These are phyloP conservation scores for Fusarium austroafricanum DNA, from an alignment of 2,329 filamentous ascomycete genomes.

Conservation along the genomic window DNA sequence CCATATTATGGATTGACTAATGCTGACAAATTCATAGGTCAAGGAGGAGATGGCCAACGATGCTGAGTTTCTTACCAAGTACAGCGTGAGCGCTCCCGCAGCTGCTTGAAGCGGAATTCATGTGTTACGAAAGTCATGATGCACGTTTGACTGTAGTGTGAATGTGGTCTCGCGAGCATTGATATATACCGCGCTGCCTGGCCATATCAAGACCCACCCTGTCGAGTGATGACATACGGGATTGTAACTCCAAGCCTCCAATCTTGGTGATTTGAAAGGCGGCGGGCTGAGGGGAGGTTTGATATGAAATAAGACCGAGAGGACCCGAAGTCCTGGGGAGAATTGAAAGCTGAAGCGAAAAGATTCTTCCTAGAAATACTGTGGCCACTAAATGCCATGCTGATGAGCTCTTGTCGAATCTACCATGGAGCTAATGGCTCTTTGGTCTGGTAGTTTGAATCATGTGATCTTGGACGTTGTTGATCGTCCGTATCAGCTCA, in stretches of 20 bases:
- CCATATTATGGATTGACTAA: not conserved
- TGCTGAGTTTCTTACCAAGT: slow-evolving; percentile 82
- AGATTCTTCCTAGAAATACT: not conserved
- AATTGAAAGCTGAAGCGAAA: not conserved
- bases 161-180: slow-evolving; percentile 6
- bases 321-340: slow-evolving; percentile 8
- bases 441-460: not conserved
- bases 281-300: not conserved
- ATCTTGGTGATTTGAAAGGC: not conserved
- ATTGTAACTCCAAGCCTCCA: slow-evolving; percentile 3
- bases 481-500: not conserved
- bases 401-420: not conserved
- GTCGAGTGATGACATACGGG: slow-evolving; percentile 1
- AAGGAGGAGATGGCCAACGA: slow-evolving; percentile 93
- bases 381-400: not conserved
- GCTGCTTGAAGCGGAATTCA: slow-evolving; percentile 49
- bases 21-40: slow-evolving; percentile 67
- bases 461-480: not conserved
- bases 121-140: slow-evolving; percentile 16
- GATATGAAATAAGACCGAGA: not conserved
- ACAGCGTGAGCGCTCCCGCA: slow-evolving; percentile 64
- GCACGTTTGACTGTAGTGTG: slow-evolving; percentile 19
- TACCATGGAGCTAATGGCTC: not conserved
- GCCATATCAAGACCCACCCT: not conserved
- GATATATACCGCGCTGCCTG: slow-evolving; percentile 3